These are phyloP conservation scores for Ammopiptanthus mongolicus DNA, from an alignment of 306 rosid species.

Conservation along the genomic window DNA sequence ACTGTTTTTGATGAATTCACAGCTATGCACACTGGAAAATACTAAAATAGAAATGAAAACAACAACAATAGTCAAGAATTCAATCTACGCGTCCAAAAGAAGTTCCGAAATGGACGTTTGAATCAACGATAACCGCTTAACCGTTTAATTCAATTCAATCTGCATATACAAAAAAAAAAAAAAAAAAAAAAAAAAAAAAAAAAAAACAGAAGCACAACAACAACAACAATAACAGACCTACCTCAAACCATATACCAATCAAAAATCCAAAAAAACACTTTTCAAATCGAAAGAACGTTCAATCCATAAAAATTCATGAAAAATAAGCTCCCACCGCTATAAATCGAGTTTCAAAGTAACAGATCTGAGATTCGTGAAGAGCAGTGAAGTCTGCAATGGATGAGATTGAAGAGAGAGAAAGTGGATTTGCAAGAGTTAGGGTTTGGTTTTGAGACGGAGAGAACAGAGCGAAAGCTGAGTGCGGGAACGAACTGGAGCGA, in stretches of 20 bases:
- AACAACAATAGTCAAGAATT: neutral
- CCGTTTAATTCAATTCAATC: conserved; percentile 17
- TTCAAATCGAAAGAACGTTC: conserved; percentile 14
- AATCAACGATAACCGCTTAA: conserved; percentile 15
- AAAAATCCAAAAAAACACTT: neutral
- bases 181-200: neutral
- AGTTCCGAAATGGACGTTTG: neutral
- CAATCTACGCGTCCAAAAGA: neutral
- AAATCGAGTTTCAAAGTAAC: conserved; percentile 27
- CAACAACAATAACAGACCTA: conserved; percentile 20
- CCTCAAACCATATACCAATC: conserved; percentile 17
- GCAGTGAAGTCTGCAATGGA: neutral
- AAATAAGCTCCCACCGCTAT: neutral
- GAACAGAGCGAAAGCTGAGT: conserved; percentile 21
- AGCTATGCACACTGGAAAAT: neutral
- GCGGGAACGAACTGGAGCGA: conserved; percentile 65
- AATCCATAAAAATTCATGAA: conserved; percentile 1
- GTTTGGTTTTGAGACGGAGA: conserved; percentile 42
- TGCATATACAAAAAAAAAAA: neutral
- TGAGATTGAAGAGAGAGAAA: conserved; percentile 20
- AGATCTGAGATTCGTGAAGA: conserved; percentile 51
- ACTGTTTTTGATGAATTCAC: neutral
- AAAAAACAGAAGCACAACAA: neutral
- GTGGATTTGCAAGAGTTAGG: conserved; percentile 46
- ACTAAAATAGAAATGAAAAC: neutral